A percentile compares a stretch with the other conserved stretches of the same genome.
phyloP scores from a whole-genome alignment of 768 basidiomycete genomes.

The Kwoniella botswanensis region DNA sequence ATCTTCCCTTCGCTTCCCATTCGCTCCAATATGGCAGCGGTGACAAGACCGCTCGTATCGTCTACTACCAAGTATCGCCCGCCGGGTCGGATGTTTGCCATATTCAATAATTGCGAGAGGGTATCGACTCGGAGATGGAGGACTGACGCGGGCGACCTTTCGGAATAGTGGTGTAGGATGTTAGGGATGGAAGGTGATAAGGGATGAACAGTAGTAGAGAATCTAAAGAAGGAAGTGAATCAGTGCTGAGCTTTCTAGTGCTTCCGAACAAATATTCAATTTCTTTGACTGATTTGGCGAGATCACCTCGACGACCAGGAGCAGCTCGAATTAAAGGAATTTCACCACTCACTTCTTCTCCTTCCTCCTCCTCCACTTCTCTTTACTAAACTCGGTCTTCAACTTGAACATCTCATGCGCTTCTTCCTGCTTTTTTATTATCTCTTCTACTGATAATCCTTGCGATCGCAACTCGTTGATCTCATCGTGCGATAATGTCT shows the following conservation, averaged over 20 bases:
- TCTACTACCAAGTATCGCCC: constrained; percentile 89
- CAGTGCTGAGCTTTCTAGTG: too few relatives aligned
- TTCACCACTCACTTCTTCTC: constrained; percentile 78
- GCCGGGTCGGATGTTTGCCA: constrained; percentile 82
- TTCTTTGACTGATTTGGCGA: too few relatives aligned
- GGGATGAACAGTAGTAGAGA: constrained; percentile 81
- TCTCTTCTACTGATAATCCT: constrained; percentile 86
- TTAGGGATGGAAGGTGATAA: constrained; percentile 86
- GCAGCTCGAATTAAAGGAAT: not conserved
- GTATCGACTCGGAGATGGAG: constrained; percentile 85
- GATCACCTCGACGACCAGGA: too few relatives aligned
- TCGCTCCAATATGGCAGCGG: constrained; percentile 81
- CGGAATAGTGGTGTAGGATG: constrained; percentile 86
- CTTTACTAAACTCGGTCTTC: constrained; percentile 98
- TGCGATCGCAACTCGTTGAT: constrained; percentile 82
- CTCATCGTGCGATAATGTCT: constrained; percentile 74
- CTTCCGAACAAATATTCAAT: too few relatives aligned
- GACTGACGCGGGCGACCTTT: constrained; percentile 73
- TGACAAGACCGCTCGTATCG: constrained; percentile 85
- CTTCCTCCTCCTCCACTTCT: constrained; percentile 96
- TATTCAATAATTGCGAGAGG: constrained; percentile 81
- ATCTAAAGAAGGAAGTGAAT: constrained; percentile 59
- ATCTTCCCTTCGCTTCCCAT: constrained; percentile 84
- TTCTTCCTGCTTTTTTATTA: constrained; percentile 92
- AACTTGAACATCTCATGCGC: constrained; percentile 87